Evolutionary conservation across 108 stramenopile species (phyloP), one percentile per base, ranked within the genome.

Genomic region (Fragilaria crotonensis): DNA sequence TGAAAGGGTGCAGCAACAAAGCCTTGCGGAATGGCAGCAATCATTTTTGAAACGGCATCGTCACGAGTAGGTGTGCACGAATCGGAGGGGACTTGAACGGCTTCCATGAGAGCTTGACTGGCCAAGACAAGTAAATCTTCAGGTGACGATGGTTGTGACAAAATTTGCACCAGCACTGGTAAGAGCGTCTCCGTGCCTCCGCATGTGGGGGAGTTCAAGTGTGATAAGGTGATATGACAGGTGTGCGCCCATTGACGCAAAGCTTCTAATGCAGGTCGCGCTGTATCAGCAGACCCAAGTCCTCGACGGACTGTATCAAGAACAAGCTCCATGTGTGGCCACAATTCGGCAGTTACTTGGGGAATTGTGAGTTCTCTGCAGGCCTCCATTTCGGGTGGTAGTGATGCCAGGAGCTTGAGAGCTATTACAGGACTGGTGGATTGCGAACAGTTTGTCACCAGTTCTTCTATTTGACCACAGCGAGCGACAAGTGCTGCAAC

Each of bases 1-100:
- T 49, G 45, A 5, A 82, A 54, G 22, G 81, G 77, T 20, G 49
- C 52, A 11, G 32, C 63, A 17, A 82, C 47, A 46, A 82, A 78
- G 25, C 58, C 57, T 22, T 47, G 54, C 7, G 48, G 44, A 46
- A 82, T 78, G 36, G 77, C 71, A 7, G 48, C 44, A 27, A 72
- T 58, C 22, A 82, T 32, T 19, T 33, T 25, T n/a, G 60, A 25
- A 14, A 67, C 54, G 0, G 77, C 81, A 4, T 49, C 30, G 33
- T 52, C 31, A 26, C 80, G 70, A 17, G 70, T 48, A n/a, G 61
- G 52, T 4, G 80, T 75, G 25, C 73, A 65, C 21, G 36, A 56
- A 53, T 82, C 80, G 45, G 71, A 58, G 31, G 57, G 30, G 25
- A 72, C 64, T 18, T 33, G 20, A 44, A 78, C 33, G 29, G 60